Conservation (phyloP, 1,284 basidiomycete species). For the Vanrija sp. region DNA sequence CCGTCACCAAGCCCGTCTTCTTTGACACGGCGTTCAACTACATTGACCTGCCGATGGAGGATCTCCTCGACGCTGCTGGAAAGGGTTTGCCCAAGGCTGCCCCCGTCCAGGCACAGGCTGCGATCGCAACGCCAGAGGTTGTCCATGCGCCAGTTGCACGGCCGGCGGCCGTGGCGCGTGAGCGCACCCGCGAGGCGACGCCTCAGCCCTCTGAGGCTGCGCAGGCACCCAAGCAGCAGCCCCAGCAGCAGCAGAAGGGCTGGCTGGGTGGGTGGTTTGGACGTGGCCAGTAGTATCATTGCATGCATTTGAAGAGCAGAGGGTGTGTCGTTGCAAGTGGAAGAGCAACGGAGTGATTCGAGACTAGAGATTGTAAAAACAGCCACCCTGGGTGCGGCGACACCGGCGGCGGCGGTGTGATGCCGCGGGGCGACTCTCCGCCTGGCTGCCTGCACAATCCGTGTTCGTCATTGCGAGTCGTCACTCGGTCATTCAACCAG, state of each 20-base stretch:
- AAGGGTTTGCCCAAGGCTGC: slow-evolving; percentile 45
- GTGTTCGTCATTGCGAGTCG: too few relatives aligned
- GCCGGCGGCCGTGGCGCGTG: background rate
- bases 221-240: slow-evolving; percentile 14
- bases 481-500: too few relatives aligned
- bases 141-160: background rate
- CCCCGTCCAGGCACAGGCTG: slow-evolving; percentile 4
- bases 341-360: too few relatives aligned
- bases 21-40: slow-evolving; percentile 95
- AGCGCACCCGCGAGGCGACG: slow-evolving; percentile 32
- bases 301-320: too few relatives aligned
- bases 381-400: too few relatives aligned
- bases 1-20: slow-evolving; percentile 81
- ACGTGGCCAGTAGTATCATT: slow-evolving; percentile 7
- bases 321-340: too few relatives aligned
- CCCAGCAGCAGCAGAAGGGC: slow-evolving; percentile 25
- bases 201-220: slow-evolving; percentile 20
- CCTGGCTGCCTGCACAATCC: too few relatives aligned
- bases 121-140: slow-evolving; percentile 9
- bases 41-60: slow-evolving; percentile 75
- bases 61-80: slow-evolving; percentile 65
- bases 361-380: too few relatives aligned
- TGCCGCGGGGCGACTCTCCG: too few relatives aligned
- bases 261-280: slow-evolving; percentile 50
- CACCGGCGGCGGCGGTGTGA: too few relatives aligned